These are phyloP conservation scores for Microbotryomycetes sp. DNA, from an alignment of 1,284 basidiomycete genomes.

Conservation along the genomic window DNA sequence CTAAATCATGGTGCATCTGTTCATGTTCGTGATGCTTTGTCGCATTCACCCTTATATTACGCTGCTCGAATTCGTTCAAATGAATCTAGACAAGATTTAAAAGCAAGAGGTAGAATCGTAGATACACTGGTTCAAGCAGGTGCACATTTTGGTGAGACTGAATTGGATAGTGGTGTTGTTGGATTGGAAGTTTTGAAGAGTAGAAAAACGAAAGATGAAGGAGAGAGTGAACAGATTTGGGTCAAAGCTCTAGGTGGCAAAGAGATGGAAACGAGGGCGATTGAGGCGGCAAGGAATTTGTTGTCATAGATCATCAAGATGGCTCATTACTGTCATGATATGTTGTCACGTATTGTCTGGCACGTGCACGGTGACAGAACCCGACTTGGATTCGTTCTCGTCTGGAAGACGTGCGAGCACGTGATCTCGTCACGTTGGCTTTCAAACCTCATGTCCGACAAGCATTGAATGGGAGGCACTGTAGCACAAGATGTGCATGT, in stretches of 20 bases:
- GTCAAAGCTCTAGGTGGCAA: slow-evolving; percentile 10
- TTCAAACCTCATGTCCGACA: too few relatives aligned
- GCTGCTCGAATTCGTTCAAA: slow-evolving; percentile 38
- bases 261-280: slow-evolving; percentile 11
- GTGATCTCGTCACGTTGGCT: too few relatives aligned
- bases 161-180: slow-evolving; percentile 54
- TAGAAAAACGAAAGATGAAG: slow-evolving; percentile 4
- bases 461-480: too few relatives aligned
- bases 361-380: too few relatives aligned
- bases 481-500: too few relatives aligned
- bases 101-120: slow-evolving; percentile 45
- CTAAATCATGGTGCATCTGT: slow-evolving; percentile 77
- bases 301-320: too few relatives aligned
- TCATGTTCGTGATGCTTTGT: slow-evolving; percentile 67
- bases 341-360: too few relatives aligned
- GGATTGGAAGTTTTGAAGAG: slow-evolving; percentile 30
- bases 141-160: slow-evolving; percentile 61
- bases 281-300: neutral
- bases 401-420: too few relatives aligned
- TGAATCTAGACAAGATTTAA: slow-evolving; percentile 49
- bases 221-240: slow-evolving; percentile 9
- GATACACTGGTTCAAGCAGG: slow-evolving; percentile 65
- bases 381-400: too few relatives aligned
- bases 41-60: slow-evolving; percentile 61
- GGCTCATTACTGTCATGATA: too few relatives aligned